Evolutionary conservation across 1,284 basidiomycete species (phyloP).

Genomic region (Mrakiaceae sp.): DNA sequence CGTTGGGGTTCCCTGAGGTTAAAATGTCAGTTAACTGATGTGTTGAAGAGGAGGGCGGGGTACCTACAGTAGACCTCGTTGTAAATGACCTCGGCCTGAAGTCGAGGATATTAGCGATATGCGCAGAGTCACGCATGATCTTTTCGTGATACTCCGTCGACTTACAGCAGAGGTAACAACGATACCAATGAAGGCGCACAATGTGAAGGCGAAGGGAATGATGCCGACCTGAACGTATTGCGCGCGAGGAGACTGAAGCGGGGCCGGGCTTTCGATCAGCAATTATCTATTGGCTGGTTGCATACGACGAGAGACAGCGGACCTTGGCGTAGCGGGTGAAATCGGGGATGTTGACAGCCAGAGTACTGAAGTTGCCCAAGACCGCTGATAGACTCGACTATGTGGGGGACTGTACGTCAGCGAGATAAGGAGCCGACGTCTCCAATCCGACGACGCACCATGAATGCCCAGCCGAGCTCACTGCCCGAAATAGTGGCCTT

Average conservation of each 20-base stretch:
- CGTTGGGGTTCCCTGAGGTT: too few species aligned
- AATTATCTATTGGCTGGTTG: too few species aligned
- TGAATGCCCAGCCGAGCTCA: constrained; percentile 56
- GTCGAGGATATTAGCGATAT: constrained; percentile 23
- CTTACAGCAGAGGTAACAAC: constrained; percentile 40
- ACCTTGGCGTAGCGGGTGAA: constrained; percentile 35
- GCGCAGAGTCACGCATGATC: not conserved
- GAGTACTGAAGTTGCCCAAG: too few species aligned
- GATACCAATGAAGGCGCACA: constrained; percentile 40
- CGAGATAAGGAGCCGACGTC: too few species aligned
- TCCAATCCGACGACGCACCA: constrained; percentile 25
- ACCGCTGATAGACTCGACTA: too few species aligned
- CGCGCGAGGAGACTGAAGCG: constrained; percentile 20
- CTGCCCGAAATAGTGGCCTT: constrained; percentile 43
- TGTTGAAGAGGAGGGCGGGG: constrained; percentile 45
- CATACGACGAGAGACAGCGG: too few species aligned
- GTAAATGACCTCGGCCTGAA: constrained; percentile 14
- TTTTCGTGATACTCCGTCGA: constrained; percentile 17
- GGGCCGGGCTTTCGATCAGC: too few species aligned
- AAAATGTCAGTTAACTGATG: constrained; percentile 37
- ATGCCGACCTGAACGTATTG: constrained; percentile 54
- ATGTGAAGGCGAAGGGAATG: constrained; percentile 58
- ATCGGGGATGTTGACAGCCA: constrained; percentile 60
- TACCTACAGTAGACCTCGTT: constrained; percentile 40
- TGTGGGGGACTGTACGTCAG: too few species aligned